These are phyloP conservation scores for Syzygium syzygioides DNA, from an alignment of 441 rosid genomes.

Conservation along the genomic window DNA sequence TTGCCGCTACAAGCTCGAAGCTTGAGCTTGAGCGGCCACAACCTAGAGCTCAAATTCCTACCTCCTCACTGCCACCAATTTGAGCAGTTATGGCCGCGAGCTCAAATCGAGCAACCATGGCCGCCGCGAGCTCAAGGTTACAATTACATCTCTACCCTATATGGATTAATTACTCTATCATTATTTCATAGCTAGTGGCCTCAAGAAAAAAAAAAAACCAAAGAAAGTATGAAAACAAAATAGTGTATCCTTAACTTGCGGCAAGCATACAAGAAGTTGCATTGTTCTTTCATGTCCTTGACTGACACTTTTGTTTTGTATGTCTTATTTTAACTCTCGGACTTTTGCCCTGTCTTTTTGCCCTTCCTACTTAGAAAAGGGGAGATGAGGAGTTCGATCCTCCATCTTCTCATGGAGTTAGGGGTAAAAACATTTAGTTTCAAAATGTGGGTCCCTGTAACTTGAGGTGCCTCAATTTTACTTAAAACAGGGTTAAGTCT, in stretches of 20 bases:
- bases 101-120: not conserved
- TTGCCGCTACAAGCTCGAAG: not conserved
- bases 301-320: no score
- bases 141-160: not conserved
- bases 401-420: no score
- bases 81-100: fast-evolving
- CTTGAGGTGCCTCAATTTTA: not conserved
- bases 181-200: not conserved
- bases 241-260: not conserved
- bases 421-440: no score
- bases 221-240: not conserved
- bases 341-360: no score
- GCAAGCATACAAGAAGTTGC: not conserved
- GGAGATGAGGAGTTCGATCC: no score
- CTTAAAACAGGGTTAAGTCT: not conserved
- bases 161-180: not conserved
- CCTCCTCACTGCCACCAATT: not conserved
- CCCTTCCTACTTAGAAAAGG: no score
- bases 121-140: not conserved
- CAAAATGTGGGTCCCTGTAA: no score
- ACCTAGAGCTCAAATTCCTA: not conserved
- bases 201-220: not conserved
- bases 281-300: not conserved
- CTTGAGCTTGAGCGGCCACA: not conserved
- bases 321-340: fast-evolving